A percentile compares a stretch with the other conserved stretches of the same genome.
Conservation (phyloP, 257 asterid species). For the Apocynum venetum region DNA sequence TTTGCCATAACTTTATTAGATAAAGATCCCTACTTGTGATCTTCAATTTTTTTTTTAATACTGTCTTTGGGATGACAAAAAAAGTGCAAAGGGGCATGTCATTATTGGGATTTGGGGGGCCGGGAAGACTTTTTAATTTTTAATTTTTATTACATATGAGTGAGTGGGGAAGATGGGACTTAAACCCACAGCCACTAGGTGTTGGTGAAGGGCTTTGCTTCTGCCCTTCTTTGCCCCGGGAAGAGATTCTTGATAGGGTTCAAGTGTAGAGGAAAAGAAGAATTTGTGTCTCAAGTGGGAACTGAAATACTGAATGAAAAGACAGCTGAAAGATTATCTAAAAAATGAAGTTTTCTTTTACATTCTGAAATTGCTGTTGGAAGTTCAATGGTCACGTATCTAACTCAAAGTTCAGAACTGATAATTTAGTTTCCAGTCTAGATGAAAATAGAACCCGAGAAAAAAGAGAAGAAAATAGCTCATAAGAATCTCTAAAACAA, state of each 20-base stretch:
- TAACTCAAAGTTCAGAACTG: neutral
- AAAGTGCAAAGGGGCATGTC: neutral
- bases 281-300: neutral
- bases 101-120: neutral
- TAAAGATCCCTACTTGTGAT: constrained; percentile 4
- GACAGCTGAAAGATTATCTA: neutral
- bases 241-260: neutral
- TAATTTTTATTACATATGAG: no score
- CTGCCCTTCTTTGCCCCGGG: neutral
- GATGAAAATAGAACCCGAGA: neutral
- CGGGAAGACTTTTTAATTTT: neutral
- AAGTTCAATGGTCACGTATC: neutral
- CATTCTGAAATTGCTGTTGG: neutral
- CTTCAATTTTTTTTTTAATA: neutral
- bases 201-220: no score
- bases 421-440: neutral
- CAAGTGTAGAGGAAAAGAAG: neutral
- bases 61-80: neutral
- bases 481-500: neutral
- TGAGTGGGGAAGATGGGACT: no score
- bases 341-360: neutral
- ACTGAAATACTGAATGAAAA: neutral
- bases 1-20: constrained; percentile 4
- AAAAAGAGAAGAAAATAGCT: no score
- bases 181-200: no score